Evolutionary conservation across 2,329 filamentous ascomycete genomes (phyloP).

Genomic region (Curvularia hawaiiensis): DNA sequence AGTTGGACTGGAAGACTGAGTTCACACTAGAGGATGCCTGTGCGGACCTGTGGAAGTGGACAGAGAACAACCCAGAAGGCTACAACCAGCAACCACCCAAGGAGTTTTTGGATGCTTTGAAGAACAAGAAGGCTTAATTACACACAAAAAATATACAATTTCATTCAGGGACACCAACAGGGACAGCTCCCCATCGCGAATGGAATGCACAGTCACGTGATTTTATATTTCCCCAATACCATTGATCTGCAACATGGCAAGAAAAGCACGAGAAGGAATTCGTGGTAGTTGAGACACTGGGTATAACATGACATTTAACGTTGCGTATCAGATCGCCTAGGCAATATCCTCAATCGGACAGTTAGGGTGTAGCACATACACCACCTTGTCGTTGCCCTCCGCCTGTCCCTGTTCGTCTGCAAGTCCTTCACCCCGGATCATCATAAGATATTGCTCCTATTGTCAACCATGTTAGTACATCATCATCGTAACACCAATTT

Average conservation of each 20-base stretch:
- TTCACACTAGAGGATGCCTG: slow-evolving; percentile 91
- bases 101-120: slow-evolving; percentile 68
- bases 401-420: slow-evolving; percentile 74
- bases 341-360: slow-evolving; percentile 73
- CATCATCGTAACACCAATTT: neutral
- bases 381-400: slow-evolving; percentile 56
- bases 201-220: neutral
- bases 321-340: neutral
- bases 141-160: neutral
- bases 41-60: slow-evolving; percentile 95
- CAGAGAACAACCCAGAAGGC: slow-evolving; percentile 92
- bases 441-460: slow-evolving; percentile 65
- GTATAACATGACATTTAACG: neutral
- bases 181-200: neutral
- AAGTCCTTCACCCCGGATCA: slow-evolving; percentile 80
- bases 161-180: too few species aligned
- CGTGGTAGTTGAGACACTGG: neutral
- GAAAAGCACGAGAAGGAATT: neutral
- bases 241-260: neutral
- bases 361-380: slow-evolving; percentile 95
- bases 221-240: slow-evolving; percentile 1
- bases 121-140: slow-evolving; percentile 34
- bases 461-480: slow-evolving; percentile 21
- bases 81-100: slow-evolving; percentile 91
- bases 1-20: slow-evolving; percentile 92